phyloP scores from a whole-genome alignment of 169 alveolate species.

The Plasmodium blacklocki region DNA sequence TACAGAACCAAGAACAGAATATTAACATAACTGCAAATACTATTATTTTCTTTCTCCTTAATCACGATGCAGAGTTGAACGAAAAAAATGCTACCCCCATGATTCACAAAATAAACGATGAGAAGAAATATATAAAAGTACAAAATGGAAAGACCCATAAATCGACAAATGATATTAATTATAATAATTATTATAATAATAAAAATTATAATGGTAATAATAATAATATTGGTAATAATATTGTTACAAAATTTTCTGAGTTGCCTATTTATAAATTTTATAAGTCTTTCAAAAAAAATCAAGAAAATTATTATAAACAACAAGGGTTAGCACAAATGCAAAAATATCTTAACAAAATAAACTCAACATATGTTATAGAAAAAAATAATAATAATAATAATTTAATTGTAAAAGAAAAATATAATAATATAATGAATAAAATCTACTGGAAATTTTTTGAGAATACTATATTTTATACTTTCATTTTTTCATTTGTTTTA shows the following conservation, averaged over 20 bases:
- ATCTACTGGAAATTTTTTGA: constrained; percentile 61
- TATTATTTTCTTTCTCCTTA: too few species aligned
- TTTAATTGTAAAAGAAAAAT: neutral
- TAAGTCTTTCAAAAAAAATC: constrained; percentile 12
- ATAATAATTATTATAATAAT: too few species aligned
- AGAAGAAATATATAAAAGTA: too few species aligned
- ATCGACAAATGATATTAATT: too few species aligned
- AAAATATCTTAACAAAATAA: constrained; percentile 32
- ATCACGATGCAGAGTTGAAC: neutral
- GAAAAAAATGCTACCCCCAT: neutral
- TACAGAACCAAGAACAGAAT: too few species aligned
- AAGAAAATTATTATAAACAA: constrained; percentile 53
- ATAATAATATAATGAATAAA: constrained; percentile 55
- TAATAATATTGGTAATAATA: neutral
- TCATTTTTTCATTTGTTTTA: constrained; percentile 45
- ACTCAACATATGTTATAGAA: constrained; percentile 3
- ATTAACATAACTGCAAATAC: too few species aligned
- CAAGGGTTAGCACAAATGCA: constrained; percentile 11
- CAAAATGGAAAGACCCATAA: too few species aligned
- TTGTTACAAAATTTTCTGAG: neutral
- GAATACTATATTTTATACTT: constrained; percentile 56
- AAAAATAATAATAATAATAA: neutral
- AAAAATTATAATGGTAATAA: too few species aligned
- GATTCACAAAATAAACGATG: too few species aligned
- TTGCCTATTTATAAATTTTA: constrained; percentile 30